phyloP scores from a whole-genome alignment of 202 grass and related monocot species.

The Panicum hallii region DNA sequence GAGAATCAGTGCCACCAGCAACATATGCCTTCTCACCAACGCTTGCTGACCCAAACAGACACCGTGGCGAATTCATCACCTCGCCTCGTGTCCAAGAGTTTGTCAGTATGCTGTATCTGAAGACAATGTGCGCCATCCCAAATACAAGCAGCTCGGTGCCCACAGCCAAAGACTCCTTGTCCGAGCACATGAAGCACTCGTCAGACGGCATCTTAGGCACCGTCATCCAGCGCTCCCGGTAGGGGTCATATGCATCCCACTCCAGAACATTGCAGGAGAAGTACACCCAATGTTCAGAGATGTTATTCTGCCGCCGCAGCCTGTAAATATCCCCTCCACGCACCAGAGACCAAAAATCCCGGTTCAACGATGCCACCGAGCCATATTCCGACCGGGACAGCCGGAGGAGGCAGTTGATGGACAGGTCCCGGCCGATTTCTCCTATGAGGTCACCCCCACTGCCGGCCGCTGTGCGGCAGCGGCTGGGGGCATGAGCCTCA shows the following conservation, averaged over 20 bases:
- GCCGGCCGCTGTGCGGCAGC: neutral
- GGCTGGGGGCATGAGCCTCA: slow-evolving; percentile 30
- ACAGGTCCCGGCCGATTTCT: slow-evolving; percentile 67
- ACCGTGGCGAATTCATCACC: slow-evolving; percentile 74
- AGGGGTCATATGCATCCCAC: slow-evolving; percentile 83
- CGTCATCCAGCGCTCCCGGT: slow-evolving; percentile 65
- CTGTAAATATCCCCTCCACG: slow-evolving; percentile 69
- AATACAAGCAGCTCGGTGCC: slow-evolving; percentile 87
- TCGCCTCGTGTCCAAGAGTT: slow-evolving; percentile 71
- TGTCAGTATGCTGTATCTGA: slow-evolving; percentile 83
- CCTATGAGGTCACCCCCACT: slow-evolving; percentile 58
- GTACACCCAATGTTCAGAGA: slow-evolving; percentile 87
- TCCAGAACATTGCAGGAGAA: slow-evolving; percentile 83
- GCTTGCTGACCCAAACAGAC: slow-evolving; percentile 83
- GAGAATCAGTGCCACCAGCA: slow-evolving; percentile 71
- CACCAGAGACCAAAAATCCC: slow-evolving; percentile 61
- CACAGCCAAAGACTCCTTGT: slow-evolving; percentile 86
- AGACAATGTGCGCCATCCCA: slow-evolving; percentile 72
- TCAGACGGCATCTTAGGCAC: slow-evolving; percentile 76
- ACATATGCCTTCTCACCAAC: slow-evolving; percentile 71
- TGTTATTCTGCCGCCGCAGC: slow-evolving; percentile 56
- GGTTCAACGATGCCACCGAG: slow-evolving; percentile 50
- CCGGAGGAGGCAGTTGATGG: slow-evolving; percentile 70
- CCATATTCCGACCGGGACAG: slow-evolving; percentile 75
- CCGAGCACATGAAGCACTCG: slow-evolving; percentile 72